Percentiles rank a stretch among this genome's conserved stretches.
Evolutionary conservation across 768 basidiomycete genomes (phyloP).

Genomic region (Mycena belliarum): DNA sequence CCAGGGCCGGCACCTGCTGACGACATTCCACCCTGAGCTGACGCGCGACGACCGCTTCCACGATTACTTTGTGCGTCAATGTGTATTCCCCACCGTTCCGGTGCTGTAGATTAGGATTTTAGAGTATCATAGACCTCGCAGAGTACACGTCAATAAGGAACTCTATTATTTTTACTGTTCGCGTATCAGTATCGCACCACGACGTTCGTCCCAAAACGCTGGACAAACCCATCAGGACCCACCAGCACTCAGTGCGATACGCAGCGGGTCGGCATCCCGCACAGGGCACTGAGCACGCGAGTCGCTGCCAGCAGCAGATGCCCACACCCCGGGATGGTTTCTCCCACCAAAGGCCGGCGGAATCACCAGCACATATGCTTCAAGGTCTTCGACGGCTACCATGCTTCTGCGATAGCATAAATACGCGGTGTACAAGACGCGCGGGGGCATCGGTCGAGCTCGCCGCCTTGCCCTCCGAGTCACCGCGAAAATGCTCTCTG

Average conservation of each 20-base stretch:
- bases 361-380: constrained; percentile 1
- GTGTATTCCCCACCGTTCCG: constrained; percentile 47
- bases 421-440: constrained; percentile 11
- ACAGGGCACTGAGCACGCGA: too few species aligned
- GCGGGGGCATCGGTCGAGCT: background rate
- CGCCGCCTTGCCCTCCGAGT: background rate
- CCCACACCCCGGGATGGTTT: background rate
- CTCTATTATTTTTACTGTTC: too few species aligned
- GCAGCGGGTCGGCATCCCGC: too few species aligned
- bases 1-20: constrained; percentile 82
- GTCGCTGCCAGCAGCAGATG: too few species aligned
- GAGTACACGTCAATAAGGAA: too few species aligned
- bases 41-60: constrained; percentile 87
- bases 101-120: background rate
- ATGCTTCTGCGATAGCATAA: constrained; percentile 24
- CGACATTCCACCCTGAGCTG: constrained; percentile 94
- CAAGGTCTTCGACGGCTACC: background rate
- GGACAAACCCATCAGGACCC: too few species aligned
- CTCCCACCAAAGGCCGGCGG: background rate
- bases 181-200: too few species aligned
- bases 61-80: constrained; percentile 83
- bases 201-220: too few species aligned
- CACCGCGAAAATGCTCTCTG: constrained; percentile 14
- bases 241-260: too few species aligned
- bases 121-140: background rate